These are phyloP conservation scores for Lyophyllum semitale DNA, from an alignment of 768 basidiomycete genomes.

Conservation along the genomic window DNA sequence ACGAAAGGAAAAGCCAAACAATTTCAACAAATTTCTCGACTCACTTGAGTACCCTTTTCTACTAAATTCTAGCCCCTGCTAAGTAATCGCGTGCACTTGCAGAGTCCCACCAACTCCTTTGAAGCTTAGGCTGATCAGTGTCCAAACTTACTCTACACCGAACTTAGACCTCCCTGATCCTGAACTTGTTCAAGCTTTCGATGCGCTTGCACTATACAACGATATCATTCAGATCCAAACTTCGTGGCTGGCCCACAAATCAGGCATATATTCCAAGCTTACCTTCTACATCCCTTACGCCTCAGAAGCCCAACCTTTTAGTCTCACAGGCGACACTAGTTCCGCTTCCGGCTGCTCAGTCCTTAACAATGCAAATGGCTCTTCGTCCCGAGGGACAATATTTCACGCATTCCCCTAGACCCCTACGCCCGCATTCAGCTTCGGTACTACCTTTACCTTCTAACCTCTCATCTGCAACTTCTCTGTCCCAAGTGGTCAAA, in stretches of 20 bases:
- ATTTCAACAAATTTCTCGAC: constrained; percentile 24
- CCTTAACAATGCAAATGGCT: constrained; percentile 43
- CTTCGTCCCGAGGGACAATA: constrained; percentile 23
- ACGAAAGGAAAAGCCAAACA: constrained; percentile 15
- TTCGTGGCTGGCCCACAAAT: constrained; percentile 48
- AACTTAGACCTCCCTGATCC: not conserved
- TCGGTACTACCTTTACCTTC: constrained; percentile 15
- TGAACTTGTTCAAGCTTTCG: constrained; percentile 27
- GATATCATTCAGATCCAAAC: constrained; percentile 6
- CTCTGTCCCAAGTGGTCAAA: constrained; percentile 23
- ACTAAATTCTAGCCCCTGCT: too few species aligned
- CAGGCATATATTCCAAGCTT: not conserved
- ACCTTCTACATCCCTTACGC: not conserved
- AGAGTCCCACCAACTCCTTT: constrained; percentile 14
- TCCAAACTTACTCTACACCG: not conserved
- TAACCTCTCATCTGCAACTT: constrained; percentile 13
- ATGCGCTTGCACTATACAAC: constrained; percentile 23
- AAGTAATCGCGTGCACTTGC: constrained; percentile 1
- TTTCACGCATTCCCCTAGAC: constrained; percentile 9
- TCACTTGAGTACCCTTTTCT: not conserved
- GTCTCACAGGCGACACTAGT: not conserved
- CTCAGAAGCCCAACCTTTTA: not conserved
- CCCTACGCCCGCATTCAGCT: constrained; percentile 35
- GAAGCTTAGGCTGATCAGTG: constrained; percentile 16
- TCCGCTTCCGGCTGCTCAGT: constrained; percentile 27